Conservation (phyloP, 179 eudicot species). For the Camellia oleifera region DNA sequence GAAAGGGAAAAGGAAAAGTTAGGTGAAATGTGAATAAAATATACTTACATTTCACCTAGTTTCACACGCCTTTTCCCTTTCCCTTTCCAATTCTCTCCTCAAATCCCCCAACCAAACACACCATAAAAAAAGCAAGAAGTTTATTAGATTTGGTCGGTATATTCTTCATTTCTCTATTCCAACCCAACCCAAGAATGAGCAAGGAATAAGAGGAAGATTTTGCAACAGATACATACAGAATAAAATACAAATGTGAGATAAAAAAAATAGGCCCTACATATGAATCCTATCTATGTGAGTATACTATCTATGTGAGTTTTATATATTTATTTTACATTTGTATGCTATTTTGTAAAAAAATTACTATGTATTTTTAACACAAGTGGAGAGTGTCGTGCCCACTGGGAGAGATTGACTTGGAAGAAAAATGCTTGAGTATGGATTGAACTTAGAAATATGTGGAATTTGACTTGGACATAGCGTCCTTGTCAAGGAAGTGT, state of each 20-base stretch:
- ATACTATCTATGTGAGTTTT: no score
- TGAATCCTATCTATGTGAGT: no score
- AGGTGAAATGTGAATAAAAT: no score
- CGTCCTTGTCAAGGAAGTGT: not conserved
- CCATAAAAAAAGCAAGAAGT: not conserved
- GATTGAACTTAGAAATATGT: not conserved
- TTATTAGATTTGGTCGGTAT: not conserved
- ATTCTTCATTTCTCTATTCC: not conserved
- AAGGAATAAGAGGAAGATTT: not conserved
- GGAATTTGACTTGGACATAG: not conserved
- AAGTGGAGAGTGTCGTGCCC: not conserved
- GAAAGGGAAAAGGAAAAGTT: no score
- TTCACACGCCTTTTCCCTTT: no score
- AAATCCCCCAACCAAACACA: no score
- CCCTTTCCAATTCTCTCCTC: no score
- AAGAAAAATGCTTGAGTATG: not conserved
- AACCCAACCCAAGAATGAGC: not conserved
- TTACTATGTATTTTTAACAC: not conserved
- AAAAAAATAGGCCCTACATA: no score
- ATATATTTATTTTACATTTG: no score
- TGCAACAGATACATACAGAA: not conserved
- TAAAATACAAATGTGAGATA: no score
- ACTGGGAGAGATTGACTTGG: constrained; percentile 2
- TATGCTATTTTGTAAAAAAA: no score
- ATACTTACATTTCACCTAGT: no score